These are phyloP conservation scores for Zizania latifolia DNA, from an alignment of 176 grass and related monocot species.

Conservation along the genomic window DNA sequence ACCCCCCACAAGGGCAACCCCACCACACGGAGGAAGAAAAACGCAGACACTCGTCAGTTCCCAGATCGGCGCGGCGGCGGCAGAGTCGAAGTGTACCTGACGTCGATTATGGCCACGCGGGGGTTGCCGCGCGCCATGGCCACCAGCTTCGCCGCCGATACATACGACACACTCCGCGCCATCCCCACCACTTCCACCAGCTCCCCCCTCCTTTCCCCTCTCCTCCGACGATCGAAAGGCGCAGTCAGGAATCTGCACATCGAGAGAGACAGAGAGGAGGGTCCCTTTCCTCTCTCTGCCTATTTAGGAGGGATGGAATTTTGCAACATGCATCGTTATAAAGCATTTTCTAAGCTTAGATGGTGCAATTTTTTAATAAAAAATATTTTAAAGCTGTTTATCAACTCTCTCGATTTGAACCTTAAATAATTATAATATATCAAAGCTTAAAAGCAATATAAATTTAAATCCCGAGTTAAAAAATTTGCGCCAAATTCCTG, in stretches of 20 bases:
- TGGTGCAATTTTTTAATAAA: too few relatives aligned
- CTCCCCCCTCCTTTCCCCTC: background rate
- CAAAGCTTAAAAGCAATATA: too few relatives aligned
- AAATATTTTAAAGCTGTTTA: too few relatives aligned
- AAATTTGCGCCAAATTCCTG: too few relatives aligned
- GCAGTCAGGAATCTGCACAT: background rate
- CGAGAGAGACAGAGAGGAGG: too few relatives aligned
- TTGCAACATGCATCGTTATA: background rate
- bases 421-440: too few relatives aligned
- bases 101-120: constrained; percentile 61
- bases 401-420: too few relatives aligned
- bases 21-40: background rate
- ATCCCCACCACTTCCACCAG: too few relatives aligned
- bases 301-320: background rate
- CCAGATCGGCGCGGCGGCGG: background rate
- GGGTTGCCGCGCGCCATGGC: constrained; percentile 47
- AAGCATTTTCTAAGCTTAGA: too few relatives aligned
- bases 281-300: background rate
- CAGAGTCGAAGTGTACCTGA: constrained; percentile 39
- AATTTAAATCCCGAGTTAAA: too few relatives aligned
- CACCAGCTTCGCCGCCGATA: constrained; percentile 62
- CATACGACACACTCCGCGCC: constrained; percentile 58
- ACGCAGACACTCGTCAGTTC: background rate
- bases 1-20: too few relatives aligned
- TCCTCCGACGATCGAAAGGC: background rate